Percentiles rank a stretch among this genome's conserved stretches.
phyloP scores from a whole-genome alignment of 306 rosid genomes.

The Hippophae gyantsensis region DNA sequence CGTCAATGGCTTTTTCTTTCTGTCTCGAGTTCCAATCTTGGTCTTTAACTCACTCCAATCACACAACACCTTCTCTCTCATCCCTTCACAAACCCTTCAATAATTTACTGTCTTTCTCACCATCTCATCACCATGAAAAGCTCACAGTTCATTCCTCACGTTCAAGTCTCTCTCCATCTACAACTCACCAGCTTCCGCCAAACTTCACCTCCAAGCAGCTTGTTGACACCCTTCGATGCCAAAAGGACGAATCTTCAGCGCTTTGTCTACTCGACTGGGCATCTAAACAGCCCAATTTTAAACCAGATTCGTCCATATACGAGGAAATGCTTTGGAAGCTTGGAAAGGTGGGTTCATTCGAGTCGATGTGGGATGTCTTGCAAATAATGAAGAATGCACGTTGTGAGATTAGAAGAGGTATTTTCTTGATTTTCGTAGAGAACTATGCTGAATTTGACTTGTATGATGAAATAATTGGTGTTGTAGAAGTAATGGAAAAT shows the following conservation, averaged over 20 bases:
- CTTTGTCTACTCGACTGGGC: slow-evolving; percentile 59
- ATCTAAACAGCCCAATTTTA: slow-evolving; percentile 56
- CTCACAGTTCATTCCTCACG: slow-evolving; percentile 12
- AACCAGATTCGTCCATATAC: slow-evolving; percentile 34
- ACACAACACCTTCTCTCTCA: slow-evolving; percentile 14
- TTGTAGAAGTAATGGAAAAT: slow-evolving; percentile 38
- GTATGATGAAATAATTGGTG: slow-evolving; percentile 33
- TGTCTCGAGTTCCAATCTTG: slow-evolving; percentile 26
- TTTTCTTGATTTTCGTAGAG: slow-evolving; percentile 39
- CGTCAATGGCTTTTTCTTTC: slow-evolving; percentile 45
- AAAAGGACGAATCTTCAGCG: slow-evolving; percentile 45
- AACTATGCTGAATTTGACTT: slow-evolving; percentile 34
- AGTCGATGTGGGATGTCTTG: slow-evolving; percentile 39
- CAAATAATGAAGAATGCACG: slow-evolving; percentile 32
- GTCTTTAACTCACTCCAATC: slow-evolving; percentile 26
- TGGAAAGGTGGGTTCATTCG: slow-evolving; percentile 37
- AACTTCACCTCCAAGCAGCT: slow-evolving; percentile 62
- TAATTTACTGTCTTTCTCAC: slow-evolving; percentile 20
- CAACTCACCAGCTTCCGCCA: slow-evolving; percentile 38
- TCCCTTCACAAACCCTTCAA: slow-evolving; percentile 18
- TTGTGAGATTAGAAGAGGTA: slow-evolving; percentile 23
- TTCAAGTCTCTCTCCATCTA: slow-evolving; percentile 9
- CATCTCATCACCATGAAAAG: slow-evolving; percentile 15
- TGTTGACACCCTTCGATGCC: slow-evolving; percentile 53
- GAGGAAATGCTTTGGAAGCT: slow-evolving; percentile 51